phyloP scores from a whole-genome alignment of 768 basidiomycete genomes.

The Rhodosporidiobolus odoratus region DNA sequence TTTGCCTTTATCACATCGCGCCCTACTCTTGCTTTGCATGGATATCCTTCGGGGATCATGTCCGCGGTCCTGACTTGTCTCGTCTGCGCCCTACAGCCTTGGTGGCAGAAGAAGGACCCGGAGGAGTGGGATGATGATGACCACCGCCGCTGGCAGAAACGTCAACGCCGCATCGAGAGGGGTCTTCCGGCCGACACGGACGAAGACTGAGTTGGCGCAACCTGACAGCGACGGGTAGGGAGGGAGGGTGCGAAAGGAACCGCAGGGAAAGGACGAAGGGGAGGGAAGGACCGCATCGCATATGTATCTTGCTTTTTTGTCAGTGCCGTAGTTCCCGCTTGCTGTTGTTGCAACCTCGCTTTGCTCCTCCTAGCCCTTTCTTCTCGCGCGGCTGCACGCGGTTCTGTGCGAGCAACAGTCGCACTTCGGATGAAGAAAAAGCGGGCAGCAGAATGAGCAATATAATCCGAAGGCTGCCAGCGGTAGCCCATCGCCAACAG shows the following conservation, averaged over 20 bases:
- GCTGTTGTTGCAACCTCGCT: too few relatives aligned
- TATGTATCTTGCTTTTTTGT: neutral
- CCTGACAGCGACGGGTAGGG: too few relatives aligned
- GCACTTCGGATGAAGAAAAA: too few relatives aligned
- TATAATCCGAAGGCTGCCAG: too few relatives aligned
- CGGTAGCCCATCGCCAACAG: too few relatives aligned
- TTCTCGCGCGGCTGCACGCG: too few relatives aligned
- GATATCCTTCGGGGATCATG: too few relatives aligned
- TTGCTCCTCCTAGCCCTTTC: too few relatives aligned
- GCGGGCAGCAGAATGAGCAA: too few relatives aligned
- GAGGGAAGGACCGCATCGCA: neutral
- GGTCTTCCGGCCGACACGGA: constrained; percentile 22
- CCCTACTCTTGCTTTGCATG: neutral
- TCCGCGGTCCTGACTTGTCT: too few relatives aligned
- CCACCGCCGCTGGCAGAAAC: constrained; percentile 17
- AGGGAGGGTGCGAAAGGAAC: neutral
- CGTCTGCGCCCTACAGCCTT: constrained; percentile 20
- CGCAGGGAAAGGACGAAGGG: neutral
- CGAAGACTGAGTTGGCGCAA: constrained; percentile 21
- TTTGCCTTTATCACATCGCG: neutral
- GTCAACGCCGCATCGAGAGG: constrained; percentile 12
- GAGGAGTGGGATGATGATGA: constrained; percentile 33
- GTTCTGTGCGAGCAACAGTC: too few relatives aligned
- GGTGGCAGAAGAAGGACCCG: constrained; percentile 19
- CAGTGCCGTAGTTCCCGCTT: too few relatives aligned